Percentiles rank a stretch among this genome's conserved stretches.
Conservation (phyloP, 1,284 basidiomycete species). For the Apiotrichum veenhuisii region DNA sequence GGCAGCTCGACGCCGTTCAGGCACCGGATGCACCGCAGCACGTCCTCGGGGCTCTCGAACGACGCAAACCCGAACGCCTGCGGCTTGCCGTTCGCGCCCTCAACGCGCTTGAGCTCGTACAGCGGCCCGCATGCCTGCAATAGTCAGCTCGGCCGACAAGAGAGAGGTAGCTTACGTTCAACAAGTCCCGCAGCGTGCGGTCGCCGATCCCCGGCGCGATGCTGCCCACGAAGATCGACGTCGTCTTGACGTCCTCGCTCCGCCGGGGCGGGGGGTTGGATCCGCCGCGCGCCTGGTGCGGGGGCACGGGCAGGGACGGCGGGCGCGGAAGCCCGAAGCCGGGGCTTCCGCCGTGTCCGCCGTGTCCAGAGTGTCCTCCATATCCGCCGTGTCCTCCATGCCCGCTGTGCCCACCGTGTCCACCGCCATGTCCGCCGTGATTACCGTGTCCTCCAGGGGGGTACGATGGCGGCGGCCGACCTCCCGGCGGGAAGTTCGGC, state of each 20-base stretch:
- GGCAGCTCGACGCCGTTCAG: constrained; percentile 82
- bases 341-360: constrained; percentile 11
- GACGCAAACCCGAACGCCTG: constrained; percentile 95
- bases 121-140: constrained; percentile 80
- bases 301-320: no score
- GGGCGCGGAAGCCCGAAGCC: not conserved
- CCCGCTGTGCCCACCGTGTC: constrained; percentile 13
- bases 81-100: constrained; percentile 82
- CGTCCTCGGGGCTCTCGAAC: constrained; percentile 83
- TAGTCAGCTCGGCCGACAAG: not conserved
- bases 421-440: constrained; percentile 19
- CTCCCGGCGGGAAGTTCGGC: not conserved
- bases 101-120: constrained; percentile 81
- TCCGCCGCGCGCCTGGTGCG: constrained; percentile 1
- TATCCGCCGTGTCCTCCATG: constrained; percentile 20
- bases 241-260: constrained; percentile 51
- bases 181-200: constrained; percentile 64
- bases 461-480: constrained; percentile 26
- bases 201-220: constrained; percentile 91
- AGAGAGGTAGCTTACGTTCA: constrained; percentile 59
- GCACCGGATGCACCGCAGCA: constrained; percentile 71
- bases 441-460: constrained; percentile 19
- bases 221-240: constrained; percentile 80
- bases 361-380: constrained; percentile 23
- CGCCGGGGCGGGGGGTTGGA: constrained; percentile 4